Evolutionary conservation across 2,329 filamentous ascomycete species (phyloP).

Genomic region (Cryphonectria parasitica): DNA sequence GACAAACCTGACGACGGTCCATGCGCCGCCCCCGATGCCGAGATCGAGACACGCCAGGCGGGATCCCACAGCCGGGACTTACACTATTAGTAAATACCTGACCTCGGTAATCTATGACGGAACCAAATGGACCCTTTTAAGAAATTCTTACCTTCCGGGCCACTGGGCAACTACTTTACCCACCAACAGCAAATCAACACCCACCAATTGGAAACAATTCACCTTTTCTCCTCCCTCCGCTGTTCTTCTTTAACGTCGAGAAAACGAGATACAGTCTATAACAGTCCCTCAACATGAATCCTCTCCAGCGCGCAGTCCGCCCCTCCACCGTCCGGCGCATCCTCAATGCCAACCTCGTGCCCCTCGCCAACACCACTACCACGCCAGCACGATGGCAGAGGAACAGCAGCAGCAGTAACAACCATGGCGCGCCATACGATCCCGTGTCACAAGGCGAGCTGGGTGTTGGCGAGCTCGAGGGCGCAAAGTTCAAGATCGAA

Average conservation of each 20-base stretch:
- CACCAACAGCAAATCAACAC: background rate
- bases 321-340: slow-evolving; percentile 30
- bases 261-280: background rate
- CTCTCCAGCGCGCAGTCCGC: slow-evolving; percentile 24
- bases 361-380: slow-evolving; percentile 19
- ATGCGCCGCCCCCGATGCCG: slow-evolving; percentile 25
- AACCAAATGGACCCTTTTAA: slow-evolving; percentile 9
- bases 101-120: slow-evolving; percentile 30
- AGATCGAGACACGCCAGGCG: slow-evolving; percentile 24
- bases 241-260: background rate
- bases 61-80: slow-evolving; percentile 15
- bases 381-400: slow-evolving; percentile 21
- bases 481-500: slow-evolving; percentile 84
- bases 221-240: background rate
- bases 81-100: background rate
- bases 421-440: slow-evolving; percentile 31
- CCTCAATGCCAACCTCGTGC: slow-evolving; percentile 24
- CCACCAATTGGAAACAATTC: background rate
- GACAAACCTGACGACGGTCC: background rate
- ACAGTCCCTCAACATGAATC: slow-evolving; percentile 13
- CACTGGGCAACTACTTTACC: background rate
- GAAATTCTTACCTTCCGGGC: background rate
- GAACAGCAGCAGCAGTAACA: slow-evolving; percentile 23
- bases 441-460: slow-evolving; percentile 58
- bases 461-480: slow-evolving; percentile 84